These are phyloP conservation scores for Candida glucosophila DNA, from an alignment of 1,139 yeast genomes.

Conservation along the genomic window DNA sequence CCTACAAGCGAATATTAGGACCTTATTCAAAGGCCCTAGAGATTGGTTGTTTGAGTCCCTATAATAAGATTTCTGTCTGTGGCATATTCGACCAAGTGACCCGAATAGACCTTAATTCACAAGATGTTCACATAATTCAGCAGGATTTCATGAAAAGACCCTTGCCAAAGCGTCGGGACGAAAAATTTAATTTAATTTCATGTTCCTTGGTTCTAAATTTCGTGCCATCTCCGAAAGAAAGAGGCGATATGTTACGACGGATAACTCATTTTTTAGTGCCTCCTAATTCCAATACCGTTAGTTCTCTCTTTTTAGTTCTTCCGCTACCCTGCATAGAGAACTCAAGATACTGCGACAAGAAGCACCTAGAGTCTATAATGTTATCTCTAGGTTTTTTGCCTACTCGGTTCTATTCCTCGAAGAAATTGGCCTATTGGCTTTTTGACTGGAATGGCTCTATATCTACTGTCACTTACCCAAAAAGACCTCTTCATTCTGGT, in stretches of 20 bases:
- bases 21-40: slow-evolving; percentile 66
- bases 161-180: slow-evolving; percentile 35
- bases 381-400: slow-evolving; percentile 47
- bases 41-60: slow-evolving; percentile 69
- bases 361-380: slow-evolving; percentile 40
- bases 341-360: slow-evolving; percentile 65
- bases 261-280: slow-evolving; percentile 48
- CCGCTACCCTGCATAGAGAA: slow-evolving; percentile 83
- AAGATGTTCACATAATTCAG: slow-evolving; percentile 58
- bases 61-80: slow-evolving; percentile 59
- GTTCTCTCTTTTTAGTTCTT: slow-evolving; percentile 62
- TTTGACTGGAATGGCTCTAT: slow-evolving; percentile 40
- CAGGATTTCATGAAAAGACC: slow-evolving; percentile 84
- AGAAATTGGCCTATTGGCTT: slow-evolving; percentile 74
- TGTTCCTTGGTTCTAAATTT: slow-evolving; percentile 84
- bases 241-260: slow-evolving; percentile 72
- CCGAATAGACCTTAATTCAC: slow-evolving; percentile 77
- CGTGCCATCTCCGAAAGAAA: slow-evolving; percentile 59
- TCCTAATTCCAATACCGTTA: slow-evolving; percentile 13
- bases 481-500: slow-evolving; percentile 45
- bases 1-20: slow-evolving; percentile 27
- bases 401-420: slow-evolving; percentile 46
- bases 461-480: slow-evolving; percentile 16
- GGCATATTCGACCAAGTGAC: slow-evolving; percentile 39
- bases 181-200: slow-evolving; percentile 58